Evolutionary conservation across 306 rosid species (phyloP), one percentile per base, ranked within the genome.

Genomic region (Dryas octopetala): DNA sequence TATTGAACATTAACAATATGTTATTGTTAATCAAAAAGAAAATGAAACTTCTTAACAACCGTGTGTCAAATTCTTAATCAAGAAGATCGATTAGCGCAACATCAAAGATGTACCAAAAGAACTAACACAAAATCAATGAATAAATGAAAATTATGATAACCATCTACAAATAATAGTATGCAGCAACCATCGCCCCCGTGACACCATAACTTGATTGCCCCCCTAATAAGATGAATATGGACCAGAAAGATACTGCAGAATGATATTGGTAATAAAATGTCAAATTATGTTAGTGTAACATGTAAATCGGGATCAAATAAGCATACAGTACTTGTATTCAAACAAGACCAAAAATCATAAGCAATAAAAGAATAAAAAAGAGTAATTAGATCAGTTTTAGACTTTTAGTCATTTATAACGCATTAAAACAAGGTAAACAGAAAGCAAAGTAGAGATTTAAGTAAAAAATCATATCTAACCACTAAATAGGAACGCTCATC

Each of bases 111-210:
- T 7, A 71, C 32, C 14, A 52, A 54, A 59, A 26, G 16, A 68
- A 47, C 57, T 59, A 26, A 16, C 49, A 19, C 15, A 8, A 19
- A 7, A 5, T 4, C 54, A 50, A 32, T 0, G 50, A 9, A 43
- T 8, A 50, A 48, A 69, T 9, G 41, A 60, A 48, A 4, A 65
- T 41, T 12, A 16, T 40, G 65, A 70, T 11, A 62, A 32, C 5
- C 14, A 16, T 43, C 13, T 3, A 46, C 6, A 4, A 23, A 19
- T 13, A 60, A 70, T 75, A 13, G 98, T 85, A 82, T 95, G 97
- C 23, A 23, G 45, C 82, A 95, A 71, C 97, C 97, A 83, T 89
- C 90, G 16, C 0, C 96, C 96, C 46, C 98, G n/a, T 62, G 97
- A 87, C 59, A 73, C 77, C 97, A 90, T 88, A 80, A 73, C 83